A percentile compares a stretch with the other conserved stretches of the same genome.
phyloP scores from a whole-genome alignment of 345 rosid species.

The Melaleuca quinquenervia region DNA sequence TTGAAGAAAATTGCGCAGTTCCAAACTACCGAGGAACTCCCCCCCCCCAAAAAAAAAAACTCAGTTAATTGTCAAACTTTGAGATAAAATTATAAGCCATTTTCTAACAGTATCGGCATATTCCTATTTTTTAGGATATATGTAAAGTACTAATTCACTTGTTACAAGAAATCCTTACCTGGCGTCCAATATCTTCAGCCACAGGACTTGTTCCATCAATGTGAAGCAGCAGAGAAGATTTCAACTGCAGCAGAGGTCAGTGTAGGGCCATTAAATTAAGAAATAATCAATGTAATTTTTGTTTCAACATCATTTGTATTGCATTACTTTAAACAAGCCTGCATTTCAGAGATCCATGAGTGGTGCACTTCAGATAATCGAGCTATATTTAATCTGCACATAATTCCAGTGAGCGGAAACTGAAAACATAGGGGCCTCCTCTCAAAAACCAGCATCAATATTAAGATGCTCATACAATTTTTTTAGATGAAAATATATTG shows the following conservation, averaged over 20 bases:
- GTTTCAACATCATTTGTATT: background rate
- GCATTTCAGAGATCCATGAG: too few species aligned
- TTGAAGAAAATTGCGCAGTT: background rate
- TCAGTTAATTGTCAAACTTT: background rate
- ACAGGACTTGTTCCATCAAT: slow-evolving; percentile 92
- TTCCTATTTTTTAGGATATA: background rate
- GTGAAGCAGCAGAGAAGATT: slow-evolving; percentile 88
- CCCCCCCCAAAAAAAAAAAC: background rate
- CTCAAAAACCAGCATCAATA: background rate
- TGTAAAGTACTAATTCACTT: background rate
- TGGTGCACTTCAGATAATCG: background rate
- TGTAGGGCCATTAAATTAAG: background rate
- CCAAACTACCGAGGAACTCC: background rate
- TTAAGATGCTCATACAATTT: background rate
- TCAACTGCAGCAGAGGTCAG: slow-evolving; percentile 42
- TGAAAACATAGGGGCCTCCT: background rate
- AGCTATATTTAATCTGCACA: background rate
- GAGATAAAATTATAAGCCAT: background rate
- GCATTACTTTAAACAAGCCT: background rate
- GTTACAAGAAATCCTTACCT: slow-evolving; percentile 35
- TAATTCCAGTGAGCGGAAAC: background rate
- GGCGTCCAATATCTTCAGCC: slow-evolving; percentile 97
- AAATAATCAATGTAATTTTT: background rate
- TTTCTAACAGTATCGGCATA: background rate
- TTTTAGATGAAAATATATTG: background rate